Evolutionary conservation across 139 green algal species (phyloP).

Genomic region (Coelastrella sp.): DNA sequence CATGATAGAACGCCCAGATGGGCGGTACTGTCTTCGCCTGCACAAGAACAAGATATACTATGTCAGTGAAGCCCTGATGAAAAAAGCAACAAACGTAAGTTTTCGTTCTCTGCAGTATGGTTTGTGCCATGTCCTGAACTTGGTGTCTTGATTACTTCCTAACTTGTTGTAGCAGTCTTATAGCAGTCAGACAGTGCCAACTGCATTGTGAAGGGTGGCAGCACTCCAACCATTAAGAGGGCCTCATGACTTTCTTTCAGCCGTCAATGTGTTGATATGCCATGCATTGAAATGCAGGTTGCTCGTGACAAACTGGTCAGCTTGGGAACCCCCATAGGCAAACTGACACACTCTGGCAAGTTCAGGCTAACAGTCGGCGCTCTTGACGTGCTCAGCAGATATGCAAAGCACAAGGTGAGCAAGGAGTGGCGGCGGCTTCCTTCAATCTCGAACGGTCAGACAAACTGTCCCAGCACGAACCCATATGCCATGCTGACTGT

Average conservation of each 20-base stretch:
- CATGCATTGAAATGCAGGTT: slow-evolving; percentile 65
- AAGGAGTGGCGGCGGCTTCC: too few relatives aligned
- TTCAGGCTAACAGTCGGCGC: slow-evolving; percentile 93
- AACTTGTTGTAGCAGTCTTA: not conserved
- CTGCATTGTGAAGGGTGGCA: too few relatives aligned
- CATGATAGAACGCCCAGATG: slow-evolving; percentile 86
- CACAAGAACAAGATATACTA: slow-evolving; percentile 98
- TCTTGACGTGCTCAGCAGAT: slow-evolving; percentile 90
- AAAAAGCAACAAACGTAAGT: slow-evolving; percentile 88
- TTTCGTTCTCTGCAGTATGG: not conserved
- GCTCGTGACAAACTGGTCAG: slow-evolving; percentile 91
- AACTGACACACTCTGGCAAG: slow-evolving; percentile 97
- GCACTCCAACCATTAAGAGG: too few relatives aligned
- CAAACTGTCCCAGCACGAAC: too few relatives aligned
- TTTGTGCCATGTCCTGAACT: not conserved
- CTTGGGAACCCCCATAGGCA: slow-evolving; percentile 94
- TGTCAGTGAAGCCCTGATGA: slow-evolving; percentile 93
- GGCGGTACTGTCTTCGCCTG: slow-evolving; percentile 91
- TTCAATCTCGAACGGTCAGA: too few relatives aligned
- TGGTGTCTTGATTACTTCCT: not conserved
- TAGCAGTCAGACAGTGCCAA: too few relatives aligned
- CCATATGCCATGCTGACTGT: not conserved
- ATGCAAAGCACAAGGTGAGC: slow-evolving; percentile 97
- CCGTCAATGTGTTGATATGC: not conserved
- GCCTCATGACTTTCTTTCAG: too few relatives aligned